Evolutionary conservation across 2,329 filamentous ascomycete genomes (phyloP), one percentile per base, ranked within the genome.

Genomic region (Apiospora sp.): DNA sequence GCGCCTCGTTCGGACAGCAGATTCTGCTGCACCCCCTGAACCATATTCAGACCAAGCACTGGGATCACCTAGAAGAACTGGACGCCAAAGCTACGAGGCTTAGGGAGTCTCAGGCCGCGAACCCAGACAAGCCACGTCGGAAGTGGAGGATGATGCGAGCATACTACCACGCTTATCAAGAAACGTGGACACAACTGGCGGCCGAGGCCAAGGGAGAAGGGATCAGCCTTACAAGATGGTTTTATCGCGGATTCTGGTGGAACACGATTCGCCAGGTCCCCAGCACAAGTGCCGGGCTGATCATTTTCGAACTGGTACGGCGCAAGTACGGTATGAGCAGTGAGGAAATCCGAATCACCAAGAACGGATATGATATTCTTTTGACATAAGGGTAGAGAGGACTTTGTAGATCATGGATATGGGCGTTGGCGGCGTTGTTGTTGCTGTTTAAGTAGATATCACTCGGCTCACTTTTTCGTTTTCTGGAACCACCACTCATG

Each of bases 231-330:
- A 79, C 86, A 30, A 85, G 83, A 19, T 95, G 92, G 88, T 81
- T 95, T 7, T 95, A 93, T 78, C 86, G 89, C 6, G 92, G 91
- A 16, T 94, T 95, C 80, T 90, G 92, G 86, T 89, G 89, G 88
- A 91, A 88, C 71, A 93, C 93, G 0, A 87, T 94, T 70, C 86
- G 92, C 6, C 92, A 94, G 81, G 92, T 94, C 1, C 93, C 93
- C 0, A 93, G 92, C 79, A 95, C 93, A 1, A 93, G 91, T 73
- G 93, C 93, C 0, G 93, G 92, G 0, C 80, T 95, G 73, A 93
- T 95, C 76, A 93, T 94, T 27, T 95, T 95, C 79, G 93, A 95
- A 82, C 79, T 95, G 64, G 90, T 94, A 49, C 85, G 93, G 72
- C 86, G 92, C 48, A 94, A 93, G 82, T 95, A 94, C 76, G 91